Conservation (phyloP, 441 rosid genomes). For the Euphorbia schlechtendalii region DNA sequence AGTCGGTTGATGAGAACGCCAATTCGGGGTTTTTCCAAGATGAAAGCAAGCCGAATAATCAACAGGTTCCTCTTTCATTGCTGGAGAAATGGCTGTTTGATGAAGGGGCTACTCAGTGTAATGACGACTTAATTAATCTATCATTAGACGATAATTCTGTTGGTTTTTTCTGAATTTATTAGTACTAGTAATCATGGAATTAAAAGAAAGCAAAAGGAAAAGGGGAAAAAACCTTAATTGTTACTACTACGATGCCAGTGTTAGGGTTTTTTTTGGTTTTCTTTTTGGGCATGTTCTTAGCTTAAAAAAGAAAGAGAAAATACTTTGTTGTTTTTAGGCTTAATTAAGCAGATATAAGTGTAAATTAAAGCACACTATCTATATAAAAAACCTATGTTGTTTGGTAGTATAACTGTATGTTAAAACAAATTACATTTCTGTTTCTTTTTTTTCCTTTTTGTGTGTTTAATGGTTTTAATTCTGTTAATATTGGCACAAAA, state of each 20-base stretch:
- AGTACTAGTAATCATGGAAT: background rate
- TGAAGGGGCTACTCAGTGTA: constrained; percentile 39
- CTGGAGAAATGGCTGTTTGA: constrained; percentile 92
- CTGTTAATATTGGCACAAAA: too few species aligned
- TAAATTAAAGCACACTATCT: constrained; percentile 28
- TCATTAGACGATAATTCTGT: constrained; percentile 37
- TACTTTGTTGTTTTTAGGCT: constrained; percentile 6
- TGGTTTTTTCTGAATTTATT: constrained; percentile 26
- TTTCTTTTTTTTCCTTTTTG: background rate
- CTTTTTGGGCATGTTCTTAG: background rate
- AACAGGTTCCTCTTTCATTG: constrained; percentile 50
- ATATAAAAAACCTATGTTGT: constrained; percentile 13
- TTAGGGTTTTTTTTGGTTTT: constrained; percentile 12
- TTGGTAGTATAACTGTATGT: background rate
- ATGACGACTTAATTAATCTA: constrained; percentile 44
- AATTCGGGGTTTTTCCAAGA: constrained; percentile 45
- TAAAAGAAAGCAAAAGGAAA: background rate
- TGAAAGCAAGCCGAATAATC: constrained; percentile 39
- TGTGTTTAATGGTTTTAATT: background rate
- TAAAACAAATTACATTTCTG: background rate
- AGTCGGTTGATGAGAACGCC: constrained; percentile 33
- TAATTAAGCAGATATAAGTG: constrained; percentile 33
- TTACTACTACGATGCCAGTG: background rate
- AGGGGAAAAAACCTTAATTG: background rate
- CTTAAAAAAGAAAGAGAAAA: background rate